A percentile compares a stretch with the other conserved stretches of the same genome.
Conservation (phyloP, 805 yeast genomes). For the Candida berthetii region DNA sequence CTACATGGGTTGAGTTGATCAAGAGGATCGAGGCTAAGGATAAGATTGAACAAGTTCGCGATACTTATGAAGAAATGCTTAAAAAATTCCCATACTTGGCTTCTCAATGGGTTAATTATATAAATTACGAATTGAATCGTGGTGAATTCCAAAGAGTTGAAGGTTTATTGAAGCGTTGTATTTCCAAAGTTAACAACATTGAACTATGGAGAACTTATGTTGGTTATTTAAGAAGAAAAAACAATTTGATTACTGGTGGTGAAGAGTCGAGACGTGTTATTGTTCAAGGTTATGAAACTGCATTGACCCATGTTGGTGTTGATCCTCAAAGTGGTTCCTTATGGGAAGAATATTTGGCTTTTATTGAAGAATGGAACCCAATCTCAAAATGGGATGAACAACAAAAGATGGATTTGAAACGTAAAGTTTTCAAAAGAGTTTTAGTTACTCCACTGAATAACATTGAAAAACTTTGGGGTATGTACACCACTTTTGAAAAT, state of each 20-base stretch:
- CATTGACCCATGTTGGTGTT: slow-evolving; percentile 68
- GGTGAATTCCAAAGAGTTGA: slow-evolving; percentile 67
- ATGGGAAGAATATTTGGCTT: slow-evolving; percentile 82
- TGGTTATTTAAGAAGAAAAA: slow-evolving; percentile 62
- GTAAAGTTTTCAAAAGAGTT: slow-evolving; percentile 66
- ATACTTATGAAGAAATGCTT: slow-evolving; percentile 55
- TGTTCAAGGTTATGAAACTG: slow-evolving; percentile 78
- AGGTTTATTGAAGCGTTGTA: slow-evolving; percentile 54
- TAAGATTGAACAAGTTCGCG: slow-evolving; percentile 52
- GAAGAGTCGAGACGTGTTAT: slow-evolving; percentile 72
- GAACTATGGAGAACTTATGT: slow-evolving; percentile 75
- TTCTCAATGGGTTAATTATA: slow-evolving; percentile 69
- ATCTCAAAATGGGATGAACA: slow-evolving; percentile 79
- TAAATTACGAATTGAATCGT: slow-evolving; percentile 54
- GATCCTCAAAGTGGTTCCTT: slow-evolving; percentile 67
- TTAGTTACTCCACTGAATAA: slow-evolving; percentile 71
- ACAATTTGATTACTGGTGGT: slow-evolving; percentile 72
- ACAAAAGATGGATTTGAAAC: slow-evolving; percentile 68
- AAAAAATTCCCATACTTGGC: slow-evolving; percentile 62
- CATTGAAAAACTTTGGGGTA: slow-evolving; percentile 76
- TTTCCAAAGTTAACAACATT: slow-evolving; percentile 57
- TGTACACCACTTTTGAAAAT: slow-evolving; percentile 79
- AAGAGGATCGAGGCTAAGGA: slow-evolving; percentile 43
- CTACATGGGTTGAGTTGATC: slow-evolving; percentile 52
- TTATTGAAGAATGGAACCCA: slow-evolving; percentile 74